These are phyloP conservation scores for Microascus cirrosus DNA, from an alignment of 2,329 filamentous ascomycete genomes.

Conservation along the genomic window DNA sequence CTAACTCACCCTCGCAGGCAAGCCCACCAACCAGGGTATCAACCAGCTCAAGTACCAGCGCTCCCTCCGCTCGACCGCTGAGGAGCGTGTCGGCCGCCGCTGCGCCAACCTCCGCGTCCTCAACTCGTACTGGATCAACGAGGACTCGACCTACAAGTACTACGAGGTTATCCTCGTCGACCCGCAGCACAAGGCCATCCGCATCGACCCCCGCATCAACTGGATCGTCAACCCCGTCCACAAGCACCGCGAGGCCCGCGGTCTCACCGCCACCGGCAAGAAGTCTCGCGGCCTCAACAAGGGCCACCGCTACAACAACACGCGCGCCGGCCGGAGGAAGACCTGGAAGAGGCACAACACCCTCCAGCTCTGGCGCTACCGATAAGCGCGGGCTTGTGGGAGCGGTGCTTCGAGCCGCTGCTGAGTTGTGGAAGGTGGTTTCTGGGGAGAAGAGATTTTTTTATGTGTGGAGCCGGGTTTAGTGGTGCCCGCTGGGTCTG, in stretches of 20 bases:
- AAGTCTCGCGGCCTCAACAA: constrained; percentile 99
- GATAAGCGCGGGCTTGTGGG: constrained; percentile 39
- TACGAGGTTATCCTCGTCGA: constrained; percentile 99
- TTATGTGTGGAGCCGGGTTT: not conserved
- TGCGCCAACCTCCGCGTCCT: constrained; percentile 98
- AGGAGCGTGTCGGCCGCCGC: constrained; percentile 99
- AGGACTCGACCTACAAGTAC: constrained; percentile 99
- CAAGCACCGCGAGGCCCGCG: constrained; percentile 99
- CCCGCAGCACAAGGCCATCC: constrained; percentile 99
- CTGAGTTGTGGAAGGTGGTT: not conserved
- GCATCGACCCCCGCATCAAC: constrained; percentile 98
- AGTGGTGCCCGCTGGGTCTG: constrained; percentile 6
- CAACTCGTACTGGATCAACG: constrained; percentile 99
- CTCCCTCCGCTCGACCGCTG: constrained; percentile 92
- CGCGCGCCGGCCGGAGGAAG: constrained; percentile 92
- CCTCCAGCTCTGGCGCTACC: constrained; percentile 96
- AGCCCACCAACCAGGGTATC: constrained; percentile 99
- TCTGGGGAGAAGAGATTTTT: not conserved
- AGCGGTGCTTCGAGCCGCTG: not conserved
- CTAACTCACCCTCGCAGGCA: constrained; percentile 49
- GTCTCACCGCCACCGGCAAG: constrained; percentile 98
- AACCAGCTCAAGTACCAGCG: constrained; percentile 99
- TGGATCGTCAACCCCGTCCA: constrained; percentile 99
- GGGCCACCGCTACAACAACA: constrained; percentile 99
- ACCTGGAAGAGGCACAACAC: constrained; percentile 99